Evolutionary conservation across 192 early-diverging fungal species (phyloP).

Genomic region (Phlyctochytrium planicorne): DNA sequence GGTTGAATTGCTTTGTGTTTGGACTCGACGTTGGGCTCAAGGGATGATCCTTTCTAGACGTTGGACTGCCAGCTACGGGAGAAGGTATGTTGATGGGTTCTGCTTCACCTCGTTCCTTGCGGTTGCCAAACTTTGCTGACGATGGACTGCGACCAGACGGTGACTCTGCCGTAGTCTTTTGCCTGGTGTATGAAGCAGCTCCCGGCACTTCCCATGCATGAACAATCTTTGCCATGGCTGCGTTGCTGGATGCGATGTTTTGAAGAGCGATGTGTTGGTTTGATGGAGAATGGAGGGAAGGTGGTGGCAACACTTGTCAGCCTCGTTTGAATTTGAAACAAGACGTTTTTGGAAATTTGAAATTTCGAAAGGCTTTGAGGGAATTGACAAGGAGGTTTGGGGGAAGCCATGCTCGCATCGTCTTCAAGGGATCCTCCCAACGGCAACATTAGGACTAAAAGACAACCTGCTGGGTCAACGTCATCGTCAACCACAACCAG

Average conservation of each 20-base stretch:
- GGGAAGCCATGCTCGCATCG: too few species aligned
- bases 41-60: not conserved
- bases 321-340: not conserved
- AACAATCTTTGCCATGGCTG: not conserved
- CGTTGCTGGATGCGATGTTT: not conserved
- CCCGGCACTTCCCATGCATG: not conserved
- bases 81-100: not conserved
- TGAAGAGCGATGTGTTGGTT: not conserved
- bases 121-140: not conserved
- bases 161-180: not conserved
- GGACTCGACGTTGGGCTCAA: not conserved
- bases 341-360: not conserved
- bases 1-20: not conserved
- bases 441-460: too few species aligned
- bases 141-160: not conserved
- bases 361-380: not conserved
- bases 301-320: too few species aligned
- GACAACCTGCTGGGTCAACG: too few species aligned
- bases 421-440: too few species aligned
- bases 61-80: not conserved
- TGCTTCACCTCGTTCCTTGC: not conserved
- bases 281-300: not conserved
- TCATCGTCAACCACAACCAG: too few species aligned
- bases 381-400: not conserved
- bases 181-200: not conserved